Percentiles rank a stretch among this genome's conserved stretches.
Conservation (phyloP, 2,329 filamentous ascomycete species). For the Diaporthe longicolla region DNA sequence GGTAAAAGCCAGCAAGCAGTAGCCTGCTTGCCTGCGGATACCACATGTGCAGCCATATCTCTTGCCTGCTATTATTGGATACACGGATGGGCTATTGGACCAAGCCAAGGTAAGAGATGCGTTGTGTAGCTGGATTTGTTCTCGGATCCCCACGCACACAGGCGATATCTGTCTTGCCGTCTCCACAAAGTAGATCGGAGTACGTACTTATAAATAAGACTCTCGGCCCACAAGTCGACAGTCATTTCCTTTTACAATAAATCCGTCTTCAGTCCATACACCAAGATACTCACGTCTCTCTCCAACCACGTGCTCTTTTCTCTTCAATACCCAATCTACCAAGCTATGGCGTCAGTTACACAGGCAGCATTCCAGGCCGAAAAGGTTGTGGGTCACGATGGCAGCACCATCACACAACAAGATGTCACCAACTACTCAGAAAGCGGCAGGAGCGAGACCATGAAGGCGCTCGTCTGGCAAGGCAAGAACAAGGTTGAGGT, state of each 20-base stretch:
- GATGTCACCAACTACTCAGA: constrained; percentile 74
- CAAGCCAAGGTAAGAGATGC: not conserved
- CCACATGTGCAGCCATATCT: not conserved
- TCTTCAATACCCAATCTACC: not conserved
- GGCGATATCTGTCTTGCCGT: not conserved
- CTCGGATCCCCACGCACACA: not conserved
- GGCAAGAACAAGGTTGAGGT: constrained; percentile 85
- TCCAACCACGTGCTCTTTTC: not conserved
- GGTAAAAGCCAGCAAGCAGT: constrained; percentile 3
- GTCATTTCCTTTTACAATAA: not conserved
- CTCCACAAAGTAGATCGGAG: constrained; percentile 1
- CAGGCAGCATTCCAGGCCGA: constrained; percentile 79
- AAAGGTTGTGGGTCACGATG: constrained; percentile 76
- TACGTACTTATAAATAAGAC: not conserved
- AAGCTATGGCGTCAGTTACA: constrained; percentile 66
- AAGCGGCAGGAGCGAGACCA: constrained; percentile 68
- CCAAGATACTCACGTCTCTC: not conserved
- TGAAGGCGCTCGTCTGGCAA: constrained; percentile 87
- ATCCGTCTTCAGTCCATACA: too few relatives aligned
- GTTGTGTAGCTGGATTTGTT: not conserved
- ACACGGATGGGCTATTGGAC: not conserved
- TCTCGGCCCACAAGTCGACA: not conserved
- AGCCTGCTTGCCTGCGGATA: not conserved
- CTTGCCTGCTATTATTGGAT: constrained; percentile 2
- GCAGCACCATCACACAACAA: constrained; percentile 75